Evolutionary conservation across 1,284 basidiomycete species (phyloP), one percentile per base, ranked within the genome.

Genomic region (Sanghuangporus weigelae): DNA sequence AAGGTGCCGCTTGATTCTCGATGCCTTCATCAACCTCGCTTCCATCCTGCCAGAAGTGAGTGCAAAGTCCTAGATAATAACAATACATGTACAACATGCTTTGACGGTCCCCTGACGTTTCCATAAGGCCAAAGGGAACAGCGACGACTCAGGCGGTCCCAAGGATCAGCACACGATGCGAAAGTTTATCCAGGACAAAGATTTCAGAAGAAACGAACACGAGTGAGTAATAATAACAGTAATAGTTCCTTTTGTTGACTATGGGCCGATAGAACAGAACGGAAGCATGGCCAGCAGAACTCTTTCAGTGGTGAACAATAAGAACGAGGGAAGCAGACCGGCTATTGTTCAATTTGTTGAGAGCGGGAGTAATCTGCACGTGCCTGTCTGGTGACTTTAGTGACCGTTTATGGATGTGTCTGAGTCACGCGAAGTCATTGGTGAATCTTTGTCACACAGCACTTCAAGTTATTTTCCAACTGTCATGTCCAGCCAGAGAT

Each of bases 241-340:
- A 7, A 46, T 46, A 46, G 7, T 46, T 23, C 48, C 36, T 60
- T 60, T 60, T 60, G 58, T 60, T 51, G 55, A 54, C 7, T 54
- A 10, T n/a, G 11, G 12, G 53, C 58, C 58, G 58, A 40, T 49
- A 53, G 19, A 50, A 51, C 58, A 53, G 19, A 50, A 51, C 58
- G 49, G 58, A 60, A 60, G 48, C 48, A 51, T 51, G 35, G n/a
- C 10, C 12, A 31, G 31, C 11, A 21, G 50, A 21, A 51, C 21
- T 11, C 16, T 11, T 50, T 50, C 11, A 19, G 23, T 11, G 23
- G 21, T 60, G 46, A 60, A 60, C 58, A 60, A 60, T 60, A 60
- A 49, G 48, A 39, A 49, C 12, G 23, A 26, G 44, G 44, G 26
- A 39, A 60, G 19, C 44, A 36, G n/a, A 19, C 44, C 48, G 26